A percentile compares a stretch with the other conserved stretches of the same genome.
Conservation (phyloP, 2,329 filamentous ascomycete species). For the Neofusicoccum sp. region DNA sequence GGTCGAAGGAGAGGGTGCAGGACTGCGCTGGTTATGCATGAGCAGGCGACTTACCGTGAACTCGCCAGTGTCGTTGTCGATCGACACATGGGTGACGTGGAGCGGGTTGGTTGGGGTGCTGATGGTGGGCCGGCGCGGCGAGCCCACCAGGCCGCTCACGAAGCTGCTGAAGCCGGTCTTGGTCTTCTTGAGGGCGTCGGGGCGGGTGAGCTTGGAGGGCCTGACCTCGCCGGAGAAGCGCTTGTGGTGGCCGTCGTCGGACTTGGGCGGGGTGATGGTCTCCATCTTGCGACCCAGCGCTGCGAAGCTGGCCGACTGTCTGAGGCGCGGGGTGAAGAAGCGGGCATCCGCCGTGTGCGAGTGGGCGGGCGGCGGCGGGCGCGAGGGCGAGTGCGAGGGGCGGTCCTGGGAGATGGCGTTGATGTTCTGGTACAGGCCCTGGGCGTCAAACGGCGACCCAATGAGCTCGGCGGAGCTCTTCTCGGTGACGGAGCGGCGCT, state of each 20-base stretch:
- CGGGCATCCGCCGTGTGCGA: constrained; percentile 28
- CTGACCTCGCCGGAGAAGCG: constrained; percentile 40
- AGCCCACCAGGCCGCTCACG: constrained; percentile 47
- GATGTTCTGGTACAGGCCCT: constrained; percentile 37
- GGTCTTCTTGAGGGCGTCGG: constrained; percentile 38
- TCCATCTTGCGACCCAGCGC: constrained; percentile 47
- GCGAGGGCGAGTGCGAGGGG: constrained; percentile 18
- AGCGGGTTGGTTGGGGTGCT: constrained; percentile 98
- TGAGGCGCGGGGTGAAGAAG: constrained; percentile 32
- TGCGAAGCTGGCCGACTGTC: constrained; percentile 44
- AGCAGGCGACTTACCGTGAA: constrained; percentile 68
- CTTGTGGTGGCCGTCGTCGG: constrained; percentile 34
- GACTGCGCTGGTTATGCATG: constrained; percentile 14
- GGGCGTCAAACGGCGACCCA: constrained; percentile 42
- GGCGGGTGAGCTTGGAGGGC: constrained; percentile 30
- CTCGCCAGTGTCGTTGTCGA: constrained; percentile 92
- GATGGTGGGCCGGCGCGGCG: constrained; percentile 86
- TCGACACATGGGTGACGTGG: constrained; percentile 96
- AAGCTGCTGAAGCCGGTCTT: constrained; percentile 42
- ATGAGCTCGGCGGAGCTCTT: constrained; percentile 35
- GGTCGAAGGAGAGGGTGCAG: background rate
- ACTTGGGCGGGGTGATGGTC: constrained; percentile 31
- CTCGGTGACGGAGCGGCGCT: constrained; percentile 28
- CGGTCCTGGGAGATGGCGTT: constrained; percentile 27
- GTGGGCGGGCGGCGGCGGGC: constrained; percentile 29